Conservation (phyloP, 768 basidiomycete genomes). For the Russula earlei region DNA sequence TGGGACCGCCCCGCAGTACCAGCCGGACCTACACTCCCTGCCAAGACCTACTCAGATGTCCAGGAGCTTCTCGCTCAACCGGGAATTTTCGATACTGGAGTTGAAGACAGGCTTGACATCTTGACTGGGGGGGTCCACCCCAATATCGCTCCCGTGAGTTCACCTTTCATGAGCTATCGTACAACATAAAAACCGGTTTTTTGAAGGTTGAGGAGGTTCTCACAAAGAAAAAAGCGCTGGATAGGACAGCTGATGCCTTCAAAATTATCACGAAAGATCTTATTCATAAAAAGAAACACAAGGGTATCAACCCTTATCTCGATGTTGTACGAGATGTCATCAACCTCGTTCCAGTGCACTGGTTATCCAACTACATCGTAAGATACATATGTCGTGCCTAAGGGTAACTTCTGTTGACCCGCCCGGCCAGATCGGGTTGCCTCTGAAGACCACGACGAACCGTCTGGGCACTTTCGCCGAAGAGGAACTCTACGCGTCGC, state of each 20-base stretch:
- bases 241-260: not conserved
- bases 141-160: slow-evolving; percentile 1
- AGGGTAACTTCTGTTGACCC: not conserved
- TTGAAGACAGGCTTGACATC: not conserved
- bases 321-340: slow-evolving; percentile 64
- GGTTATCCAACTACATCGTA: slow-evolving; percentile 51
- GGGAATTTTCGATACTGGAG: not conserved
- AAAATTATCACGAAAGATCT: not conserved
- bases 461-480: slow-evolving; percentile 4
- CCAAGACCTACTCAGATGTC: not conserved
- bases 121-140: slow-evolving; percentile 9
- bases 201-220: slow-evolving; percentile 10
- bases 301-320: slow-evolving; percentile 30
- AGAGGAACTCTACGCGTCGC: slow-evolving; percentile 1
- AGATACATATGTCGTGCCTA: slow-evolving; percentile 18
- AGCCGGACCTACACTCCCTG: slow-evolving; percentile 1
- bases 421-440: slow-evolving; percentile 11
- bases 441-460: slow-evolving; percentile 11
- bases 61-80: not conserved
- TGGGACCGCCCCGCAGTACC: slow-evolving; percentile 43
- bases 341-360: slow-evolving; percentile 51
- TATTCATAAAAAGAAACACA: slow-evolving; percentile 27
- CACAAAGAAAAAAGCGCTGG: not conserved
- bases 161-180: not conserved
- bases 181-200: not conserved